Conservation (phyloP, 2,329 filamentous ascomycete species). For the Penicillium janthinellum region DNA sequence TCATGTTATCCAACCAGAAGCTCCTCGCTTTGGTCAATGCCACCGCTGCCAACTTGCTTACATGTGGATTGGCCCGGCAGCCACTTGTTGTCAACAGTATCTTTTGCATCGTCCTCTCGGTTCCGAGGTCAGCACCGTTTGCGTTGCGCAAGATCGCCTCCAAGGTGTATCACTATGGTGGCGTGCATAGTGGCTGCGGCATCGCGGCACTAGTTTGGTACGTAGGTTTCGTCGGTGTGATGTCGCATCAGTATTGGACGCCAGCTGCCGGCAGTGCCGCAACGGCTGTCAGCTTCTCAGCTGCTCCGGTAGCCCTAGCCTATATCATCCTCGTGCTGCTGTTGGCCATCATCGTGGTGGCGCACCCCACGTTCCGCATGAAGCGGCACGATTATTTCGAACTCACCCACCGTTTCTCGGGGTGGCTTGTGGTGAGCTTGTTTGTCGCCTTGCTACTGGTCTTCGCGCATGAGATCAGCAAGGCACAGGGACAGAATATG, state of each 20-base stretch:
- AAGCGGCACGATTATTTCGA: conserved; percentile 71
- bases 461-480: conserved; percentile 49
- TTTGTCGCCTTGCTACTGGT: conserved; percentile 67
- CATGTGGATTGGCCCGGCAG: conserved; percentile 53
- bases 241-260: conserved; percentile 38
- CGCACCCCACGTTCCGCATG: conserved; percentile 65
- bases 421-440: conserved; percentile 67
- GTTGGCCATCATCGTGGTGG: conserved; percentile 61
- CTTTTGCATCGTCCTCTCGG: conserved; percentile 49
- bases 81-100: conserved; percentile 57
- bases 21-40: conserved; percentile 46
- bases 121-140: conserved; percentile 50
- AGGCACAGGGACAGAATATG: conserved; percentile 37
- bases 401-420: conserved; percentile 69
- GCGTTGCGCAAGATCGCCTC: conserved; percentile 49
- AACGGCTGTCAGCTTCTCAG: conserved; percentile 24
- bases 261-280: conserved; percentile 14
- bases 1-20: conserved; percentile 39
- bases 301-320: conserved; percentile 55
- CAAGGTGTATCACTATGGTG: conserved; percentile 58
- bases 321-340: conserved; percentile 62
- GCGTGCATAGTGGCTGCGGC: conserved; percentile 56
- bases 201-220: conserved; percentile 54
- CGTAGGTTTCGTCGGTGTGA: conserved; percentile 38
- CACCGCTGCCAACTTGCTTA: conserved; percentile 50